phyloP scores from a whole-genome alignment of 2,329 filamentous ascomycete genomes.

The Botryotinia calthae region DNA sequence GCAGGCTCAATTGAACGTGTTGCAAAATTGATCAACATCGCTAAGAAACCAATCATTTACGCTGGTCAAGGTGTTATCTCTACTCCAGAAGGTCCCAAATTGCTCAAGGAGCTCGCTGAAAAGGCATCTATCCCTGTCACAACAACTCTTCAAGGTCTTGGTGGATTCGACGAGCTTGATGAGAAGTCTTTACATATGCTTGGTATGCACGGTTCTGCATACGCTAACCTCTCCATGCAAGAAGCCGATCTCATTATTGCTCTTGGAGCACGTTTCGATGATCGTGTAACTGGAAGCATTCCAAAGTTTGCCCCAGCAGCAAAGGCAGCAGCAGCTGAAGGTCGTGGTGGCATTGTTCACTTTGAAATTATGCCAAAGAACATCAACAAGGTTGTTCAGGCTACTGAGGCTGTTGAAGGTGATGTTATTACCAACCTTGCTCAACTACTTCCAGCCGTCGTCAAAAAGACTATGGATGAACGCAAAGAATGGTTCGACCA shows the following conservation, averaged over 20 bases:
- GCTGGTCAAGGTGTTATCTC: slow-evolving; percentile 87
- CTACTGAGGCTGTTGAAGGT: slow-evolving; percentile 91
- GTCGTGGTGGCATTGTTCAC: slow-evolving; percentile 90
- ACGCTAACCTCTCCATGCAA: slow-evolving; percentile 98
- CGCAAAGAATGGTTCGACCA: slow-evolving; percentile 84
- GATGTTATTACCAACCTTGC: slow-evolving; percentile 80
- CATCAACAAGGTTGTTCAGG: slow-evolving; percentile 99
- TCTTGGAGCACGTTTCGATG: slow-evolving; percentile 90
- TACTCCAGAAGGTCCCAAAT: slow-evolving; percentile 71
- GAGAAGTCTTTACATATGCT: slow-evolving; percentile 97
- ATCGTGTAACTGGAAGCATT: slow-evolving; percentile 83
- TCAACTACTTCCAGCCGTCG: slow-evolving; percentile 69
- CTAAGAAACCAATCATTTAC: slow-evolving; percentile 94
- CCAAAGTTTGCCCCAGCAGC: slow-evolving; percentile 87
- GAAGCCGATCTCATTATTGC: slow-evolving; percentile 95
- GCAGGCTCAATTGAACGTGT: slow-evolving; percentile 71
- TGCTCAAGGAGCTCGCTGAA: slow-evolving; percentile 83
- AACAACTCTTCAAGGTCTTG: slow-evolving; percentile 90
- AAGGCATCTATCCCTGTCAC: slow-evolving; percentile 92
- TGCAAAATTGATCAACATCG: slow-evolving; percentile 77
- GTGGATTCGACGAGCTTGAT: slow-evolving; percentile 88
- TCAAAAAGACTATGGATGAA: slow-evolving; percentile 58
- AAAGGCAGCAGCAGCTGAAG: slow-evolving; percentile 78
- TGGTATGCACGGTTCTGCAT: slow-evolving; percentile 96
- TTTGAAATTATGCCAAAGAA: slow-evolving; percentile 99